Base-by-base conservation (phyloP, 805 yeast species). In the Cyberlindnera meyerae region DNA sequence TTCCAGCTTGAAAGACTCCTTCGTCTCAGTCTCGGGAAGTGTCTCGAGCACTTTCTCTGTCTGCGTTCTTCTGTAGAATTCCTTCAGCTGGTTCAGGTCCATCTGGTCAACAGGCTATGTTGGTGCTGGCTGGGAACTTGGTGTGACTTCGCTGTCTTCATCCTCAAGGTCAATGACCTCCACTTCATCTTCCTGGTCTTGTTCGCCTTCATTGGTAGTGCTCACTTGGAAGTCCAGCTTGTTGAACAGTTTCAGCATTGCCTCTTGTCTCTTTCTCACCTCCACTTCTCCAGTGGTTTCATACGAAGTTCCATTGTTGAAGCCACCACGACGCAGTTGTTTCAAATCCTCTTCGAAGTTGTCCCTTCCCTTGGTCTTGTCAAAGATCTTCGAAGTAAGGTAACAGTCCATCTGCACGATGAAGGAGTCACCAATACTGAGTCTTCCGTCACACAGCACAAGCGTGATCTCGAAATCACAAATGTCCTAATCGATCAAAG, bases 351-450 rank as follows among this genome's bases (percentile, higher is more conserved):
- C 51, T 45, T 54, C 39, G 39, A 33, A 37, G 43, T 38, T 37
- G 35, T 34, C 31, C 21, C 32, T 21, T 30, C 44, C 34, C 25
- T 8, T 15, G 14, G 37, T 42, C 22, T 38, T 37, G 24, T 52
- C 57, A 42, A 62, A 58, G 30, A 47, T 34, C 13, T 39, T 40
- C 6, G 63, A 70, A 45, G 54, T 69, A 18, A 89, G 54, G 52
- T 57, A 84, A 40, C 87, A 75, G 48, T 86, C 84, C 5, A 85
- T 60, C 49, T 79, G 85, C 0, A 87, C 63, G 16, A 75, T 66
- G 50, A 89, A 80, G 1, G 81, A 68, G 51, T 87, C 95, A 4
- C 97, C 97, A 2, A 79, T 73, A 8, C 82, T 67, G 24, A 88
- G 55, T 21, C 78, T 56, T 9, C 65, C 62, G 14, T 79, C 82